A percentile compares a stretch with the other conserved stretches of the same genome.
phyloP scores from a whole-genome alignment of 2,329 filamentous ascomycete genomes.

The Alternaria ethzedia region DNA sequence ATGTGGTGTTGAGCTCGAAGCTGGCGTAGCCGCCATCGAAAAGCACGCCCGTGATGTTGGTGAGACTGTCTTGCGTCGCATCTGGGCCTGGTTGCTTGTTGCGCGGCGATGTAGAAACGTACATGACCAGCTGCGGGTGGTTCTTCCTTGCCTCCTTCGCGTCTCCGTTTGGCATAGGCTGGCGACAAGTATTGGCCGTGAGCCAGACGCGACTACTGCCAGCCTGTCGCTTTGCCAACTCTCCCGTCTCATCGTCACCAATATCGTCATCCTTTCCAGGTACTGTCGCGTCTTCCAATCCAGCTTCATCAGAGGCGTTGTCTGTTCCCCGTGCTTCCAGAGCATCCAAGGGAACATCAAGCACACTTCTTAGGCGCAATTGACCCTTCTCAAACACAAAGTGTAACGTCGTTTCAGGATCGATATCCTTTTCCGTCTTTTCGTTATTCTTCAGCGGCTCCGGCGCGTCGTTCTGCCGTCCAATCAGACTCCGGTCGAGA shows the following conservation, averaged over 20 bases:
- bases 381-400: conserved; percentile 69
- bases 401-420: conserved; percentile 66
- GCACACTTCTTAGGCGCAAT: conserved; percentile 54
- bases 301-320: conserved; percentile 12
- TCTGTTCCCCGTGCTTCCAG: conserved; percentile 23
- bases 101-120: conserved; percentile 69
- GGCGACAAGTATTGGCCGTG: conserved; percentile 83
- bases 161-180: conserved; percentile 66
- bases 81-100: conserved; percentile 72
- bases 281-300: neutral
- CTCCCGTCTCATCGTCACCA: neutral
- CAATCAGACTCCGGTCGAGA: conserved; percentile 68
- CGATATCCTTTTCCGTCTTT: conserved; percentile 64
- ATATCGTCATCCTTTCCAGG: neutral
- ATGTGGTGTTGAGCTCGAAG: conserved; percentile 65
- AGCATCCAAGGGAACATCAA: conserved; percentile 33
- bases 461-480: conserved; percentile 60
- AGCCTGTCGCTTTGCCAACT: conserved; percentile 33
- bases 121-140: conserved; percentile 74
- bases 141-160: conserved; percentile 48
- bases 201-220: conserved; percentile 67
- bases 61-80: conserved; percentile 53
- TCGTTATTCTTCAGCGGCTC: conserved; percentile 69
- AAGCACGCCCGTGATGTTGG: conserved; percentile 48
- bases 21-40: conserved; percentile 75